Base-by-base conservation (phyloP, 1,139 yeast genomes). In the Protomyces inundatus region DNA sequence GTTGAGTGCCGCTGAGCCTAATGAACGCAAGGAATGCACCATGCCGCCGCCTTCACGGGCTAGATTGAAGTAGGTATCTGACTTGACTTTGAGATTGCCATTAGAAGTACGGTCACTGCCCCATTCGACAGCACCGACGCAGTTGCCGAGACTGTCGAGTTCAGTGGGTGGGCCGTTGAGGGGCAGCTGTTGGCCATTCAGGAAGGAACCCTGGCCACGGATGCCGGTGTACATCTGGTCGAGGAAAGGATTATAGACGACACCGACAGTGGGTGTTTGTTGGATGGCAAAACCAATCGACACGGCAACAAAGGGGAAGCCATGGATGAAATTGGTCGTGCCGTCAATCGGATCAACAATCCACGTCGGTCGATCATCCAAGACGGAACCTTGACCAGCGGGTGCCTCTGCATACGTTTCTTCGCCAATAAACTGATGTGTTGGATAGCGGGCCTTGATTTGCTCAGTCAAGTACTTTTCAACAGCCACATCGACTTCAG, bases 291-390 rank as follows among this genome's bases (percentile, higher is more conserved):
- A 79, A 0, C 87, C 87, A 30, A 83, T 71, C 0, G 87, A 83
- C 40, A 83, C 82, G 72, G 86, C 83, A 52, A 84, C 80, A 68
- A 79, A 81, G 12, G 86, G 87, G 73, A 82, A 83, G 66, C 77
- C 79, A 70, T 83, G 87, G 56, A 83, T 80, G 72, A 84, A 83
- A 71, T 83, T 81, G 12, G 86, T 83, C 1, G 87, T 83, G 7
- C 87, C 86, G 69, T 82, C 86, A 69, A 82, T 81, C 52, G 85
- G 85, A 70, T 83, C 87, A 32, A 83, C 84, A 59, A 83, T 80
- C 70, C 83, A 83, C 0, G 86, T 83, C 16, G 86, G 86, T 1
- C 75, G 81, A 65, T 80, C 80, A 0, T 81, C 77, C 35, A 84
- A 73, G 42, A 71, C 70, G 1, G 83, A 77, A 16, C 73, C 67